phyloP scores from a whole-genome alignment of 495 filamentous ascomycete genomes.

The Podospora fimiseda region DNA sequence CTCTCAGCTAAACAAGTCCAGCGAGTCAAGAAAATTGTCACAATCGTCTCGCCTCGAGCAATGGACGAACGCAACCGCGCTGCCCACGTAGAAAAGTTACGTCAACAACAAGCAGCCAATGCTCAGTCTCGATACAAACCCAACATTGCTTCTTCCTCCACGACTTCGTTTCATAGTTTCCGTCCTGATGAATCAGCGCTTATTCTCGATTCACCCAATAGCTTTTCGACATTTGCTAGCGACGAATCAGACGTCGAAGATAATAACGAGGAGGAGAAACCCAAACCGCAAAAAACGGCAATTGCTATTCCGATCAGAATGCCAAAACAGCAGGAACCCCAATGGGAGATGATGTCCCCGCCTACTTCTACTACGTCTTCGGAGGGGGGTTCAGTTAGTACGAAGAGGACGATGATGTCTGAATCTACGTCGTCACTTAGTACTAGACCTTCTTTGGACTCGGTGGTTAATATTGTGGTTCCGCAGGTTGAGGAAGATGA shows the following conservation, averaged over 20 bases:
- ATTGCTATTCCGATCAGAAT: too few relatives aligned
- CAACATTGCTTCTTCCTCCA: neutral
- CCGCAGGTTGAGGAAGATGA: conserved; percentile 27
- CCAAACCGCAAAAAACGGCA: too few relatives aligned
- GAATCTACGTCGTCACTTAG: conserved; percentile 13
- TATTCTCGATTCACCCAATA: conserved; percentile 43
- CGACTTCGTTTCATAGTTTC: conserved; percentile 16
- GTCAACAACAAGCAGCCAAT: conserved; percentile 22
- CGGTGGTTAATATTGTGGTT: neutral
- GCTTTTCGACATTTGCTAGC: conserved; percentile 11
- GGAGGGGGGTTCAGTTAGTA: conserved; percentile 20
- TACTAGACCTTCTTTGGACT: conserved; percentile 27
- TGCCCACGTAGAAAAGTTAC: conserved; percentile 21
- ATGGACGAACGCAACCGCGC: conserved; percentile 27
- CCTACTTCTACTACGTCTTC: conserved; percentile 24
- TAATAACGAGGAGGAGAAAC: too few relatives aligned
- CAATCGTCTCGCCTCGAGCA: conserved; percentile 23
- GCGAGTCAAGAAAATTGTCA: conserved; percentile 25
- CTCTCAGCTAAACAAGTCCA: neutral
- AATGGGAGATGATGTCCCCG: conserved; percentile 47
- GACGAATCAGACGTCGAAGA: conserved; percentile 16
- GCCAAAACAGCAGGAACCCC: too few relatives aligned
- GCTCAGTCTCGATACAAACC: conserved; percentile 1
- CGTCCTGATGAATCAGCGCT: conserved; percentile 38
- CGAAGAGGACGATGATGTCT: conserved; percentile 24